Percentiles rank a stretch among this genome's conserved stretches.
Evolutionary conservation across 2,329 filamentous ascomycete species (phyloP).

Genomic region (Cladorrhinum sp.): DNA sequence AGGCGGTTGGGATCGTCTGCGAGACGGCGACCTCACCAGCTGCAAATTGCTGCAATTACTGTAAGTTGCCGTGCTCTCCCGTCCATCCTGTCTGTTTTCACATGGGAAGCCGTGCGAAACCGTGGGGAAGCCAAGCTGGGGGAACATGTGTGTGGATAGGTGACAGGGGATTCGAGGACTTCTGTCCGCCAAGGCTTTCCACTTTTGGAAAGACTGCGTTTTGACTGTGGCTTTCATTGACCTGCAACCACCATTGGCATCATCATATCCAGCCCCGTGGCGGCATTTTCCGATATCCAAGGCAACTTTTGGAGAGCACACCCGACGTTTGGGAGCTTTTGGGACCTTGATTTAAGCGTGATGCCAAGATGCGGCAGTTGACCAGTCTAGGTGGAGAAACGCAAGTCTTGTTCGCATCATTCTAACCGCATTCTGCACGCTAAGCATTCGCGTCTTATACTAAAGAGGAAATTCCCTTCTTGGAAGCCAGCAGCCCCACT

Average conservation of each 20-base stretch:
- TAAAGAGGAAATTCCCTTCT: background rate
- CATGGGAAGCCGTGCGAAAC: slow-evolving; percentile 5
- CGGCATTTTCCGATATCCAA: background rate
- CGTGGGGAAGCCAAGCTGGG: background rate
- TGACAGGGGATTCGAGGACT: background rate
- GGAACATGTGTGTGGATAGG: background rate
- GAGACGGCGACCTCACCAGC: background rate
- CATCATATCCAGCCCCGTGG: background rate
- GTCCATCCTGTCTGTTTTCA: slow-evolving; percentile 4
- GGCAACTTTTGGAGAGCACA: background rate
- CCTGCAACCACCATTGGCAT: background rate
- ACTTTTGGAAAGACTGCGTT: background rate
- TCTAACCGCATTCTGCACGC: background rate
- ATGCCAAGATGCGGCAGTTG: slow-evolving; percentile 19
- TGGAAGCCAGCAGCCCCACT: slow-evolving; percentile 1
- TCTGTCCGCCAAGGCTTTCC: background rate
- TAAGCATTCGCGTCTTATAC: background rate
- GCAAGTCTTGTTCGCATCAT: background rate
- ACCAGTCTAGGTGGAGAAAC: background rate
- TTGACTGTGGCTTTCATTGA: background rate
- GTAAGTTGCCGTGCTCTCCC: background rate
- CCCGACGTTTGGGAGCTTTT: background rate
- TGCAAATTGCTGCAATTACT: background rate
- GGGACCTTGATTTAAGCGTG: background rate
- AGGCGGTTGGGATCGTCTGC: background rate